Base-by-base conservation (phyloP, 306 rosid species). In the Inga laurina region DNA sequence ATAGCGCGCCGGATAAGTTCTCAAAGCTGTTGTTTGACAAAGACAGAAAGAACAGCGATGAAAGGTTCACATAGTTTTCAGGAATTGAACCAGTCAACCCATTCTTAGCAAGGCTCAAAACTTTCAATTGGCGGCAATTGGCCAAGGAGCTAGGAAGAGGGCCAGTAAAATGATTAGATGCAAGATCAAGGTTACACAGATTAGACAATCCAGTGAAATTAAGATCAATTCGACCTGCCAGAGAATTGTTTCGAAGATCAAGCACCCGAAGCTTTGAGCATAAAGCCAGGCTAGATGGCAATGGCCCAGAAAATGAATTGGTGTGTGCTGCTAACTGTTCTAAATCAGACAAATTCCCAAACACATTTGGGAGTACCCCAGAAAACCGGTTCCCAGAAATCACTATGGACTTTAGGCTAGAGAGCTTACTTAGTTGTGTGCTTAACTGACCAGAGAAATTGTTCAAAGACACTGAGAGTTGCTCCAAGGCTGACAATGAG, bases 351-450 rank as follows among this genome's bases (percentile, higher is more conserved):
- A 90, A 84, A 77, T 86, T 84, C 72, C 85, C 85, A 74, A 90
- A 90, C 62, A 87, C 91, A 84, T 90, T 59, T 21, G 93, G 93
- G 70, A 90, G 80, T 51, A 79, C 81, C n/a, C 93, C 93, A 7
- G 88, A 77, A 82, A 90, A 80, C 16, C 70, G 59, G 77, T 90
- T 90, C 75, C 77, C 88, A 74, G 7, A 90, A 79, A 90, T 74
- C 12, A 85, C 41, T 2, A 90, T 46, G 67, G 88, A 21, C 84
- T 84, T 77, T 39, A 90, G 87, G 78, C 76, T 79, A 76, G 89
- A 84, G 76, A 90, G 89, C 93, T 88, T 90, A 88, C 93, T 84
- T 35, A 90, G 70, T 21, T 88, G 73, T 78, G 74, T 67, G 87
- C 91, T 90, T 62, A 90, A 79, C 64, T 45, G 84, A 80, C 89